Conservation (phyloP, 176 grass and related monocot genomes). For the Cymbopogon citratus region DNA sequence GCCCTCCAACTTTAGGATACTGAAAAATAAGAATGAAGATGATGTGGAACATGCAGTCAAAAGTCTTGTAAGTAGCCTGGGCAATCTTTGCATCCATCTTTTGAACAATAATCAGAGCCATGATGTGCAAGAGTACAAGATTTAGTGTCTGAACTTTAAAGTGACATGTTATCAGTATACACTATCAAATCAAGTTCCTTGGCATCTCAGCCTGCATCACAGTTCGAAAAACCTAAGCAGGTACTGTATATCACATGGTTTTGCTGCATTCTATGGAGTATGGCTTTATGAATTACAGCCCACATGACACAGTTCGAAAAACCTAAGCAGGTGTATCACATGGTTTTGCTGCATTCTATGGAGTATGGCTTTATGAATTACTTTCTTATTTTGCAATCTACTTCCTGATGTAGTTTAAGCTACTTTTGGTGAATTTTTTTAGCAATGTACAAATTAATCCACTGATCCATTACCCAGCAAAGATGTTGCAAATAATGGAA, state of each 20-base stretch:
- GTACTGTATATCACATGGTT: too few species aligned
- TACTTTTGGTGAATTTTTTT: neutral
- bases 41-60: neutral
- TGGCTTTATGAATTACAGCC: too few species aligned
- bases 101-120: neutral
- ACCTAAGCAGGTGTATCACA: neutral
- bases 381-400: neutral
- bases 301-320: neutral
- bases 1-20: constrained; percentile 81
- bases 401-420: neutral
- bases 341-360: neutral
- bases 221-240: too few species aligned
- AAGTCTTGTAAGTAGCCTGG: neutral
- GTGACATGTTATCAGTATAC: neutral
- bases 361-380: neutral
- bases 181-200: neutral
- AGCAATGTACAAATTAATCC: neutral
- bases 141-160: neutral
- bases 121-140: neutral
- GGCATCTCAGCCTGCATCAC: neutral
- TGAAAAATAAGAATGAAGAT: constrained; percentile 35
- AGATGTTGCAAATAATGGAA: neutral
- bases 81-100: neutral
- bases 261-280: too few species aligned
- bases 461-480: neutral